Evolutionary conservation across 2,329 filamentous ascomycete genomes (phyloP).

Genomic region (Colletotrichum ledebouriae): DNA sequence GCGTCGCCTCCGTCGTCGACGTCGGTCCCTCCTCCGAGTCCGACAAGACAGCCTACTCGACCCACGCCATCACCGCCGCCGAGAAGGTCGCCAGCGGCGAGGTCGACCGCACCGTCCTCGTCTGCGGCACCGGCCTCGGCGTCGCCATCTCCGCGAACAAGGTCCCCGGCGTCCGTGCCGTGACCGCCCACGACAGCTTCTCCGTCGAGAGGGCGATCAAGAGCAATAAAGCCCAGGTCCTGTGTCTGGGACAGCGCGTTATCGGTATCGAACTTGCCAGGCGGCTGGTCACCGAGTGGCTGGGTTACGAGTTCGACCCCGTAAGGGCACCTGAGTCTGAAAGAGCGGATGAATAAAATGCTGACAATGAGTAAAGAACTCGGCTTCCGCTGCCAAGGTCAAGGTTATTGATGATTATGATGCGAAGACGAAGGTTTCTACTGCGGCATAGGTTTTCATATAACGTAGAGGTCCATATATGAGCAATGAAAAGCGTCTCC

Average conservation of each 20-base stretch:
- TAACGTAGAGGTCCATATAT: neutral
- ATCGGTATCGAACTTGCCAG: slow-evolving; percentile 85
- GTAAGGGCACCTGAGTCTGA: slow-evolving; percentile 54
- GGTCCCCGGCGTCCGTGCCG: slow-evolving; percentile 83
- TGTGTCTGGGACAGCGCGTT: slow-evolving; percentile 90
- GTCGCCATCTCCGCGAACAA: slow-evolving; percentile 92
- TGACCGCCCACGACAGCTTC: slow-evolving; percentile 89
- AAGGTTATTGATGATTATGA: slow-evolving; percentile 43
- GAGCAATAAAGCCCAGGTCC: slow-evolving; percentile 88
- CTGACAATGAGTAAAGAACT: slow-evolving; percentile 15
- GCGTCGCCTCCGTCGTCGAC: slow-evolving; percentile 77
- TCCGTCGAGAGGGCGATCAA: slow-evolving; percentile 85
- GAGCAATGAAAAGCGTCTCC: slow-evolving; percentile 3
- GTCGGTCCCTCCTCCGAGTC: slow-evolving; percentile 75
- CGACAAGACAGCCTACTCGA: slow-evolving; percentile 87
- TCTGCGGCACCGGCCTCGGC: slow-evolving; percentile 88
- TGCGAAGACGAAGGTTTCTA: slow-evolving; percentile 14
- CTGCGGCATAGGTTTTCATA: neutral
- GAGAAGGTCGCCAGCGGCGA: slow-evolving; percentile 71
- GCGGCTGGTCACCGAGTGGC: slow-evolving; percentile 82
- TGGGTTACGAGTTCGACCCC: slow-evolving; percentile 85
- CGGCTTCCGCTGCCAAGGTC: slow-evolving; percentile 64
- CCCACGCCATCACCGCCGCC: slow-evolving; percentile 80
- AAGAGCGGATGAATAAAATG: no score
- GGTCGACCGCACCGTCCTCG: slow-evolving; percentile 82